phyloP scores from a whole-genome alignment of 140 eudicot species.

The Oenanthe javanica region DNA sequence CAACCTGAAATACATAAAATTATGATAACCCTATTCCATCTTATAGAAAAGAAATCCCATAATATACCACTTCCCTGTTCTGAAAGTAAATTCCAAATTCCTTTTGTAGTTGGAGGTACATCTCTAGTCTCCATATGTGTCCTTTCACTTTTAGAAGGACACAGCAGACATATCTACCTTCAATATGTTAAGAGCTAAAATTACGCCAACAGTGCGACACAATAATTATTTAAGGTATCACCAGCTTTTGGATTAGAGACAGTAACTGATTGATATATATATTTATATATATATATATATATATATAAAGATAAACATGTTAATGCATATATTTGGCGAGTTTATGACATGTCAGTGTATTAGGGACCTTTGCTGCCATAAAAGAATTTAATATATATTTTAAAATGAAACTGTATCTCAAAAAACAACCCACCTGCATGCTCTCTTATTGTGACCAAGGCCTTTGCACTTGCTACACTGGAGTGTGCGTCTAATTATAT shows the following conservation, averaged over 20 bases:
- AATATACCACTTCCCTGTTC: background rate
- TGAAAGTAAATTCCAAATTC: background rate
- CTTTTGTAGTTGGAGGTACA: background rate
- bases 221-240: background rate
- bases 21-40: background rate
- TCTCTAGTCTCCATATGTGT: background rate
- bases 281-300: too few species aligned
- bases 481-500: slow-evolving; percentile 40
- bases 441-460: slow-evolving; percentile 31
- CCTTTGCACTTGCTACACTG: slow-evolving; percentile 41
- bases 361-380: background rate
- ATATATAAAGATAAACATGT: background rate
- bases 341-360: background rate
- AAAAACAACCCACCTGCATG: slow-evolving; percentile 27
- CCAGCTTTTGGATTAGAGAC: background rate
- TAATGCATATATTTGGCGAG: background rate
- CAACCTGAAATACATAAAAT: background rate
- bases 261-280: background rate
- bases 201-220: background rate
- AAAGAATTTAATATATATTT: background rate
- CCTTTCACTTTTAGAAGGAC: background rate
- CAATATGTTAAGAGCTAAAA: background rate
- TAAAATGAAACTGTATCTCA: background rate
- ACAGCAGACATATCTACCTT: background rate
- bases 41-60: background rate